These are phyloP conservation scores for Boletus rufocinnamomeus DNA, from an alignment of 768 basidiomycete genomes.

Conservation along the genomic window DNA sequence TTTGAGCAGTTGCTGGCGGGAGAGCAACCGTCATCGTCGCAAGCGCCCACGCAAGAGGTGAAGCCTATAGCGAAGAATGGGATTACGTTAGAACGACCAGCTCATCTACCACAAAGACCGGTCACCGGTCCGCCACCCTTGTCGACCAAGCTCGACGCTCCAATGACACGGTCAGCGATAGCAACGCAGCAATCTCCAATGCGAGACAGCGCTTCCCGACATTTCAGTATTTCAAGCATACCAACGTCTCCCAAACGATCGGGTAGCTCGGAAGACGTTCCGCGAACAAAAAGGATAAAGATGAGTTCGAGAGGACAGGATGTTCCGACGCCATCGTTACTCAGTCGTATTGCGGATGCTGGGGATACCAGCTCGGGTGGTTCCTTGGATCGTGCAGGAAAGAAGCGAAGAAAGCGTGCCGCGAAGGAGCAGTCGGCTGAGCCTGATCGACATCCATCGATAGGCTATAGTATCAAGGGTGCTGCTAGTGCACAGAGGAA, in stretches of 20 bases:
- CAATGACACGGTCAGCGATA: conserved; percentile 16
- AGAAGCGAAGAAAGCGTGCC: conserved; percentile 21
- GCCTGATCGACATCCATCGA: conserved; percentile 37
- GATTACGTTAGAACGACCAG: conserved; percentile 22
- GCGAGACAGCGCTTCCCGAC: conserved; percentile 17
- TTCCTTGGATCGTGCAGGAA: conserved; percentile 21
- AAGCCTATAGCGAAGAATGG: conserved; percentile 17
- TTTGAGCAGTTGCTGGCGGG: conserved; percentile 47
- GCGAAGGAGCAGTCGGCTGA: conserved; percentile 28
- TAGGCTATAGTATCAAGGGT: conserved; percentile 57
- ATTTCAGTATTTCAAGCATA: conserved; percentile 6
- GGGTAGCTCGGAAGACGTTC: conserved; percentile 32
- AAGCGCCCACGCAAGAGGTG: conserved; percentile 17
- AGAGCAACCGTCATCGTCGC: conserved; percentile 21
- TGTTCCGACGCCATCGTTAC: conserved; percentile 40
- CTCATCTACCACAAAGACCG: conserved; percentile 32
- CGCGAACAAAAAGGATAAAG: conserved; percentile 39
- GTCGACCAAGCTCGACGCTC: conserved; percentile 15
- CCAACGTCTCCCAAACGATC: conserved; percentile 29
- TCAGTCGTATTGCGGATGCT: conserved; percentile 43
- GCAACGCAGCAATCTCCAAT: conserved; percentile 11
- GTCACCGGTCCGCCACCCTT: conserved; percentile 12
- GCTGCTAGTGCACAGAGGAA: conserved; percentile 42
- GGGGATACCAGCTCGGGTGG: conserved; percentile 20
- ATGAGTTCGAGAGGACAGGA: conserved; percentile 30